Base-by-base conservation (phyloP, 768 basidiomycete genomes). In the Lanmaoa pseudosensibilis region DNA sequence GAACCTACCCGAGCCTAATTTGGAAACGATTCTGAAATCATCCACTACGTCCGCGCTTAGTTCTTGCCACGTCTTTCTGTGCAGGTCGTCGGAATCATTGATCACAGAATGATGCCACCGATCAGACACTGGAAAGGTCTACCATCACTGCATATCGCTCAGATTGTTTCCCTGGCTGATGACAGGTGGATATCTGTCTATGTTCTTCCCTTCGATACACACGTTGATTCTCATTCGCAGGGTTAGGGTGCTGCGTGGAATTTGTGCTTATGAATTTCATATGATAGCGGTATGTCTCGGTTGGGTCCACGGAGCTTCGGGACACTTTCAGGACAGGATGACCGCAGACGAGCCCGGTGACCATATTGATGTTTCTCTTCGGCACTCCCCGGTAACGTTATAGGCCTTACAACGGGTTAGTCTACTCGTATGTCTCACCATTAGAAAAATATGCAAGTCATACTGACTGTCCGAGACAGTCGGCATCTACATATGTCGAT, bases 261-360 rank as follows among this genome's bases (percentile, higher is more conserved):
- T 46, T 44, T 37, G 36, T 45, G 39, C 49, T 57, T 46, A 51
- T 56, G 46, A 55, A 61, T 56, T 64, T 53, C 54, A 59, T 50
- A 56, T 50, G n/a, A 45, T 49, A 9, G 30, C 45, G 8, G 30
- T 46, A 16, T 43, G 25, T 45, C 19, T 47, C 33, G 15, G 43
- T 43, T 41, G 48, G 2, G 33, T 37, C 50, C 51, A 69, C 52
- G 55, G 60, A 54, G 32, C 46, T 56, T 48, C 37, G 46, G 21
- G 21, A 27, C 44, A 39, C 44, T 12, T 34, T 33, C 40, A 41
- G 12, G 40, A 48, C 36, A 46, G 15, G 37, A 19, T 21, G 15
- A n/a, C 39, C 39, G 55, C 33, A 46, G 13, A 39, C n/a, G 41
- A 38, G 33, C 19, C 34, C 13, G 16, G n/a, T n/a, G n/a, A n/a